Evolutionary conservation across 129 eudicot genomes (phyloP), one percentile per base, ranked within the genome.

Genomic region (Lactuca sativa): DNA sequence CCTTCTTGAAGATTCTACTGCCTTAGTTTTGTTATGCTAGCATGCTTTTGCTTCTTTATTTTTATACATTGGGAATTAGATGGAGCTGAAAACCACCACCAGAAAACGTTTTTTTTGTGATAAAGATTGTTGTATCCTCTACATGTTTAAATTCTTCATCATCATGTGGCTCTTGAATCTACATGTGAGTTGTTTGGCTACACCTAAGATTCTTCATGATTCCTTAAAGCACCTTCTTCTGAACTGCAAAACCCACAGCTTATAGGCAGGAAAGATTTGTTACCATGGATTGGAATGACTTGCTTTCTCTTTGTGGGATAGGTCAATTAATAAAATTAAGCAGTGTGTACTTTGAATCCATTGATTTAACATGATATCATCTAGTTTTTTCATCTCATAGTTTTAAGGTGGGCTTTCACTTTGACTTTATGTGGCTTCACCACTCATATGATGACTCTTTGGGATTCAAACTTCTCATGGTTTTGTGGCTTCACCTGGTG

Each of bases 181-280:
- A 63, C 9, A 38, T 21, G 40, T 74, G 31, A 10, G 8, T 44
- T 74, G 40, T 56, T 56, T 64, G 30, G 55, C 48, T 25, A 55
- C 51, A 11, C 44, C 44, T 65, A 12, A 33, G 66, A 15, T 65
- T 17, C 34, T 16, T 33, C 1, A 40, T 43, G 21, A 31, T 56
- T 56, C 11, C 9, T 55, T 55, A 74, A 55, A 38, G 49, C 17
- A 30, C 54, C 16, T 56, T 64, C 5, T 14, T 34, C 21, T 53
- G 43, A 66, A 43, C 25, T 34, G 34, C 13, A 7, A 41, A 64
- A 63, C 49, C 56, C 47, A 62, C 44, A 56, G 16, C 14, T 25
- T n/a, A 12, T 74, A 56, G 16, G 66, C 52, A 6, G 41, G 72
- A 74, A 64, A 56, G 25, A 3, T 67, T 67, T 67, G 60, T 0